Base-by-base conservation (phyloP, 108 stramenopile species). In the Hondaea fermentalgiana region DNA sequence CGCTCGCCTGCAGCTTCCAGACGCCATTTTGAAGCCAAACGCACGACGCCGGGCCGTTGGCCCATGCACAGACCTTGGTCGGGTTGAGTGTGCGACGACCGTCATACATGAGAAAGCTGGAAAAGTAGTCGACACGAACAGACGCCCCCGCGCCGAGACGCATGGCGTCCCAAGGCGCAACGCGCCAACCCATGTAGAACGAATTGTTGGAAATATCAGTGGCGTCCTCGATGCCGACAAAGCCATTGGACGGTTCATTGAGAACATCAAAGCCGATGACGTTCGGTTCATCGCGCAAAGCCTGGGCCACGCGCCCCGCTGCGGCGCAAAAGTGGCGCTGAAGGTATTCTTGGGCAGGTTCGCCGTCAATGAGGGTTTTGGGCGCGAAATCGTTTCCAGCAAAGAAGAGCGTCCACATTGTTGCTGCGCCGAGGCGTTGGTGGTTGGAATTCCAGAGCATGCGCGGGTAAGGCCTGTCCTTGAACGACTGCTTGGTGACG, bases 331-430 rank as follows among this genome's bases (percentile, higher is more conserved):
- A 88, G 49, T 42, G 60, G 10, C 19, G 8, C 47, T 88, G 88
- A 29, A 88, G 47, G 44, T 71, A 88, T 35, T 88, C 44, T 4
- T 88, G 88, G 23, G 42, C 88, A 21, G 69, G 60, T 43, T 88
- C 71, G 64, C 64, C 88, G 28, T 72, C 88, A 16, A 88, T 44
- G 14, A 14, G 17, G 44, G 88, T 88, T 17, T 49, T 28, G 49
- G 88, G 88, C 42, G 88, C 88, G 72, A 88, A 88, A 23, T 88
- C 88, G 42, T 88, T 49, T 6, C 88, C 88, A 5, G 88, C 88
- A 25, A 88, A 88, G 28, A 88, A 88, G 28, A 88, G 47, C 19
- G 88, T 88, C 88, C 88, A 88, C 88, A 88, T 88, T 10, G 88
- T 88, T 0, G 19, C 57, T 16, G 87, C 28, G 28, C 42, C 59